These are phyloP conservation scores for Entoloma clypeatum DNA, from an alignment of 1,284 basidiomycete genomes.

Conservation along the genomic window DNA sequence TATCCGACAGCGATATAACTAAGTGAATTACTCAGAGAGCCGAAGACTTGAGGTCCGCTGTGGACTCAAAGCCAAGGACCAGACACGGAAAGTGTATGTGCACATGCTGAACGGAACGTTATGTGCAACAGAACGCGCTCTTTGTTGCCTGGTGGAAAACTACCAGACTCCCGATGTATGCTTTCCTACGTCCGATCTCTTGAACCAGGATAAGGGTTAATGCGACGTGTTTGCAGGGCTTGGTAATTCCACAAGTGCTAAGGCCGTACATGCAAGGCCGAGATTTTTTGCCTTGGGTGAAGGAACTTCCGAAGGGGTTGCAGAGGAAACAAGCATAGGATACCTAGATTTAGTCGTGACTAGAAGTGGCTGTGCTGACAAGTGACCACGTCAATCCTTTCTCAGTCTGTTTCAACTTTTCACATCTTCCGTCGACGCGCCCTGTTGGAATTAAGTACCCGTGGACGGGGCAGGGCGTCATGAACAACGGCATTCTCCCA, in stretches of 20 bases:
- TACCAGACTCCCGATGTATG: conserved; percentile 92
- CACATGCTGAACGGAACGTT: conserved; percentile 99
- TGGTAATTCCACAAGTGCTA: conserved; percentile 85
- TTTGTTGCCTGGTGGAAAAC: conserved; percentile 99
- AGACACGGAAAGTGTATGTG: conserved; percentile 86
- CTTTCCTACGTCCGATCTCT: conserved; percentile 17
- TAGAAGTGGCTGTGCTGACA: conserved; percentile 5
- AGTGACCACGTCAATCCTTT: conserved; percentile 18
- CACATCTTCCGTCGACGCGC: conserved; percentile 9
- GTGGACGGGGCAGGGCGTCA: conserved; percentile 15
- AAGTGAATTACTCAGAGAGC: conserved; percentile 57
- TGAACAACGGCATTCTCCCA: conserved; percentile 35
- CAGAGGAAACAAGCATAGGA: conserved; percentile 61
- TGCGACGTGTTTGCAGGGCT: conserved; percentile 50
- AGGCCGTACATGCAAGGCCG: conserved; percentile 96
- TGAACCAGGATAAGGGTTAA: conserved; percentile 1
- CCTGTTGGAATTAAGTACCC: conserved; percentile 9
- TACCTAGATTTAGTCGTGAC: not conserved
- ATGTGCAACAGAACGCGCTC: conserved; percentile 92
- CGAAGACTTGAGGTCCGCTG: conserved; percentile 87
- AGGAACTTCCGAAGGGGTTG: conserved; percentile 77
- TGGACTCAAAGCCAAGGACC: conserved; percentile 84
- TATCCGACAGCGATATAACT: conserved; percentile 4
- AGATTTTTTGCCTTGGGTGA: conserved; percentile 87
- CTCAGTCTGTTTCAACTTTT: conserved; percentile 17